Percentiles rank a stretch among this genome's conserved stretches.
Conservation (phyloP, 1,284 basidiomycete genomes). For the Porodaedalea pini region DNA sequence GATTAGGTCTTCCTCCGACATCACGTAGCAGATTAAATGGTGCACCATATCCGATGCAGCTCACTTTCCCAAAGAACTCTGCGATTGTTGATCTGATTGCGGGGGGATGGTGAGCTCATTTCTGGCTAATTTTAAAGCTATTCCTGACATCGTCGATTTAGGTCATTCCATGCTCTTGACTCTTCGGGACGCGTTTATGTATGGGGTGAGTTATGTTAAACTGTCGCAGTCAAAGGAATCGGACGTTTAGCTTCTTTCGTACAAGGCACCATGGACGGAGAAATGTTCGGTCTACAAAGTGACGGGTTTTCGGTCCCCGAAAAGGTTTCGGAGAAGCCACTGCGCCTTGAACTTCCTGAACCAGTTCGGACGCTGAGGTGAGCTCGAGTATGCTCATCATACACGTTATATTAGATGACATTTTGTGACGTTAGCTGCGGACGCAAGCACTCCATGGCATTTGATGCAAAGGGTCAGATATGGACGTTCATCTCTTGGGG, state of each 20-base stretch:
- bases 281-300: constrained; percentile 35
- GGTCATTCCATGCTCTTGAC: constrained; percentile 80
- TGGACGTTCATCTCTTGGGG: constrained; percentile 77
- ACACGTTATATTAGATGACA: constrained; percentile 17
- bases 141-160: constrained; percentile 28
- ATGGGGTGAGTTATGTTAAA: constrained; percentile 61
- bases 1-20: constrained; percentile 50
- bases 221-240: not conserved
- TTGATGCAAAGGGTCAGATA: constrained; percentile 55
- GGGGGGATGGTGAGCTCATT: constrained; percentile 66
- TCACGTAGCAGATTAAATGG: constrained; percentile 37
- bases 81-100: constrained; percentile 74
- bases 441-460: constrained; percentile 62
- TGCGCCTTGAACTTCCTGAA: constrained; percentile 53
- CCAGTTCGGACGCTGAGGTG: constrained; percentile 63
- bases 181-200: constrained; percentile 70
- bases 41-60: constrained; percentile 60
- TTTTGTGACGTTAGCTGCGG: constrained; percentile 54
- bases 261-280: constrained; percentile 61
- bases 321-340: constrained; percentile 49
- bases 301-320: constrained; percentile 58
- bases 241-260: constrained; percentile 11
- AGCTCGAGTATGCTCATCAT: constrained; percentile 4
- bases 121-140: not conserved
- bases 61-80: constrained; percentile 48